Conservation (phyloP, 2,329 filamentous ascomycete genomes). For the Alternaria arborescens region DNA sequence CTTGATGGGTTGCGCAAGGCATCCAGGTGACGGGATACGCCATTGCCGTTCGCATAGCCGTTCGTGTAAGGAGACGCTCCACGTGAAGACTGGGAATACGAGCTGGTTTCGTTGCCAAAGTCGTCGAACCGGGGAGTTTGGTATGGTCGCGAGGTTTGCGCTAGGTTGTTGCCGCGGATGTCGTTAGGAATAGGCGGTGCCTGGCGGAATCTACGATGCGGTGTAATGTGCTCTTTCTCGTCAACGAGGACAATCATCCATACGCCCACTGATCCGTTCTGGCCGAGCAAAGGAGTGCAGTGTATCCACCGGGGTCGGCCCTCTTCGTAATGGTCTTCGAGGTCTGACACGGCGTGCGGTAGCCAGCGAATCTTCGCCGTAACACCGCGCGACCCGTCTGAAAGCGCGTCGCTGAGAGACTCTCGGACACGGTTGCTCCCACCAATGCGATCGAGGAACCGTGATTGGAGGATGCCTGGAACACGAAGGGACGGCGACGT, state of each 20-base stretch:
- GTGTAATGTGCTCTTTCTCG: conserved; percentile 48
- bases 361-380: conserved; percentile 80
- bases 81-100: conserved; percentile 1
- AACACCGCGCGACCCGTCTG: conserved; percentile 70
- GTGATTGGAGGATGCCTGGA: conserved; percentile 59
- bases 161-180: conserved; percentile 25
- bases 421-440: conserved; percentile 62
- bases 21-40: conserved; percentile 17
- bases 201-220: conserved; percentile 38
- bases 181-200: conserved; percentile 44
- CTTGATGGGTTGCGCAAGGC: conserved; percentile 17
- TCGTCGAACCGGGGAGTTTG: conserved; percentile 13
- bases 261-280: conserved; percentile 73
- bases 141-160: not conserved
- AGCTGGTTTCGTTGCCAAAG: conserved; percentile 17
- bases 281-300: conserved; percentile 75
- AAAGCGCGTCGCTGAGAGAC: conserved; percentile 67
- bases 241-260: conserved; percentile 82
- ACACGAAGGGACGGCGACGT: conserved; percentile 60
- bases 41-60: conserved; percentile 6
- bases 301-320: conserved; percentile 78
- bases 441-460: conserved; percentile 59
- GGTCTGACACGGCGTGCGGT: conserved; percentile 40
- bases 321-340: conserved; percentile 59
- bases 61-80: conserved; percentile 2